phyloP scores from a whole-genome alignment of 2,329 filamentous ascomycete genomes.

The Tolypocladium amazonense region DNA sequence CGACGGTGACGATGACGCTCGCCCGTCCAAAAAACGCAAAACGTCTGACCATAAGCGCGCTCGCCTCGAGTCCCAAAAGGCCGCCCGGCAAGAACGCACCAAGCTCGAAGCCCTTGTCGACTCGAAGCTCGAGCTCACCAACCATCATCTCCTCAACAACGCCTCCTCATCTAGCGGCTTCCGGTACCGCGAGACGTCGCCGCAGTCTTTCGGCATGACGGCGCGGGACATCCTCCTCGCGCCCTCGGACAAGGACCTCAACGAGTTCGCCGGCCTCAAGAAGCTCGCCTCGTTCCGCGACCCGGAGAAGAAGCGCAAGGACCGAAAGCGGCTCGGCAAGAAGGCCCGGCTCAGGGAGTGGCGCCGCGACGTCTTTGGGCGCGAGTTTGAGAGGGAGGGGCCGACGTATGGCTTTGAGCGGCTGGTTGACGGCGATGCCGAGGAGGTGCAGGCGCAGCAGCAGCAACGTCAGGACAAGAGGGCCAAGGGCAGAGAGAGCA shows the following conservation, averaged over 20 bases:
- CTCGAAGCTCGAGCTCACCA: constrained; percentile 63
- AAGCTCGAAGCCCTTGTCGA: constrained; percentile 83
- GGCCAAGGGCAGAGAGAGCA: background rate
- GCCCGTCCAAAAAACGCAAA: constrained; percentile 48
- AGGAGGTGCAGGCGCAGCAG: background rate
- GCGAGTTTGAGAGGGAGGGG: constrained; percentile 43
- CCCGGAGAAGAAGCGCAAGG: constrained; percentile 75
- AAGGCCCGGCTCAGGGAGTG: constrained; percentile 85
- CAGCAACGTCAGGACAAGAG: background rate
- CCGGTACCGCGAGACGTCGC: constrained; percentile 90
- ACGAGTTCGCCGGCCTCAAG: constrained; percentile 87
- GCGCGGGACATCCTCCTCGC: constrained; percentile 82
- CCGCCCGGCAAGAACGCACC: constrained; percentile 68
- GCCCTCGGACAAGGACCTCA: constrained; percentile 74
- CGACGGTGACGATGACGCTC: constrained; percentile 30
- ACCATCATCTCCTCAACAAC: constrained; percentile 43
- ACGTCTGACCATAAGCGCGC: constrained; percentile 50
- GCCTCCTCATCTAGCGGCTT: constrained; percentile 42
- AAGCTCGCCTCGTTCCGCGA: constrained; percentile 89
- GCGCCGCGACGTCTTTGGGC: constrained; percentile 56
- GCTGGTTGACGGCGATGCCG: constrained; percentile 16
- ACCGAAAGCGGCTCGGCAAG: constrained; percentile 83
- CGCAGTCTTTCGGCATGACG: constrained; percentile 80
- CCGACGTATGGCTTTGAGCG: constrained; percentile 48
- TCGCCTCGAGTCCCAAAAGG: constrained; percentile 50